Conservation (phyloP, 202 grass and related monocot species). For the Musa balbisiana region DNA sequence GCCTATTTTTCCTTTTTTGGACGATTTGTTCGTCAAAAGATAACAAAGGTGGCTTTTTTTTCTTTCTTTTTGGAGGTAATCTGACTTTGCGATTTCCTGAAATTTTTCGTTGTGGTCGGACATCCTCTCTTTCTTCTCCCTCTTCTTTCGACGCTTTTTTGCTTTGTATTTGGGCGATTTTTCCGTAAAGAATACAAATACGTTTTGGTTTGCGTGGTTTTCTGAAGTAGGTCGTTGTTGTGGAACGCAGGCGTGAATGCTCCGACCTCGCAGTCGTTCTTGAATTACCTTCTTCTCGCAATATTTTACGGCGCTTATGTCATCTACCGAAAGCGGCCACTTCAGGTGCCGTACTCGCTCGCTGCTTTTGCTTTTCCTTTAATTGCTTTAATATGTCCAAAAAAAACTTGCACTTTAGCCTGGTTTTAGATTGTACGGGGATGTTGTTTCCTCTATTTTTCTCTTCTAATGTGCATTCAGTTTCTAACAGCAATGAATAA, state of each 20-base stretch:
- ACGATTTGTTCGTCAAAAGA: background rate
- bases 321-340: conserved; percentile 32
- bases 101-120: too few relatives aligned
- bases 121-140: too few relatives aligned
- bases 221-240: too few relatives aligned
- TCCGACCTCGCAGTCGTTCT: conserved; percentile 73
- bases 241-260: conserved; percentile 55
- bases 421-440: conserved; percentile 4
- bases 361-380: background rate
- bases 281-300: conserved; percentile 84
- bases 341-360: conserved; percentile 30
- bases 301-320: conserved; percentile 58
- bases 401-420: background rate
- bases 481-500: conserved; percentile 22
- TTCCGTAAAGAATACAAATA: too few relatives aligned
- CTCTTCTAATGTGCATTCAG: conserved; percentile 25
- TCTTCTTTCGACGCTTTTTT: too few relatives aligned
- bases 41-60: background rate
- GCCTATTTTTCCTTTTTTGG: background rate
- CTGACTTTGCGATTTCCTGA: background rate
- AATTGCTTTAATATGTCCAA: background rate
- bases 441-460: conserved; percentile 18
- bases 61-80: background rate
- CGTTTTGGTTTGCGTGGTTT: too few relatives aligned
- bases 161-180: too few relatives aligned